These are phyloP conservation scores for Huntiella savannae DNA, from an alignment of 2,329 filamentous ascomycete genomes.

Conservation along the genomic window DNA sequence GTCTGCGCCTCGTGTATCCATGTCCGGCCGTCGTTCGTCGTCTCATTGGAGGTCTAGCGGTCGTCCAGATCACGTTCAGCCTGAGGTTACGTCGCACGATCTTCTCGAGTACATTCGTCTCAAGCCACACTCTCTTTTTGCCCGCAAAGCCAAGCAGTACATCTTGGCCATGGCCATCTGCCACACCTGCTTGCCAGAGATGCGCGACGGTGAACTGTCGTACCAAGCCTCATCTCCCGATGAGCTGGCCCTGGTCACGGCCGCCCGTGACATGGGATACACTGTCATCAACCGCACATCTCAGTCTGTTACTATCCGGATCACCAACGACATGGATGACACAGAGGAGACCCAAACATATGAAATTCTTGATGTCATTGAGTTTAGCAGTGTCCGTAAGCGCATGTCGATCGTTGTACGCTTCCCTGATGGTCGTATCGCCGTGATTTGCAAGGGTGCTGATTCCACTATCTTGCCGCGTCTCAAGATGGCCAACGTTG, in stretches of 20 bases:
- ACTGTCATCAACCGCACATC: constrained; percentile 56
- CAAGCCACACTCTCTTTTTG: constrained; percentile 58
- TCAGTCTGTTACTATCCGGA: constrained; percentile 40
- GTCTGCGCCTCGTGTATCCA: constrained; percentile 15
- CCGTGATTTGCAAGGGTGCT: constrained; percentile 76
- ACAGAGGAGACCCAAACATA: constrained; percentile 41
- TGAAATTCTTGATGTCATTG: constrained; percentile 68
- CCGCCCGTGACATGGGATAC: constrained; percentile 71
- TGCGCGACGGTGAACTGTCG: constrained; percentile 48
- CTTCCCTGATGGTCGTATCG: constrained; percentile 67
- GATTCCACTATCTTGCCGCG: constrained; percentile 68
- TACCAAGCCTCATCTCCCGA: constrained; percentile 85
- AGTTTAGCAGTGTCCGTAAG: constrained; percentile 78
- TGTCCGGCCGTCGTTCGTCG: constrained; percentile 24
- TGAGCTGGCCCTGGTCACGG: constrained; percentile 67
- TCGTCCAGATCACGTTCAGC: constrained; percentile 30
- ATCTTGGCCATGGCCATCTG: constrained; percentile 72
- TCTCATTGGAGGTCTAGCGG: constrained; percentile 31
- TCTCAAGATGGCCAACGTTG: constrained; percentile 52
- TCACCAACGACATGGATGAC: constrained; percentile 16
- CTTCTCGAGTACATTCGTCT: constrained; percentile 59
- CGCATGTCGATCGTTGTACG: constrained; percentile 78
- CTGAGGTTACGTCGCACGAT: constrained; percentile 47
- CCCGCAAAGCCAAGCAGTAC: constrained; percentile 62
- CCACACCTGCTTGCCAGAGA: constrained; percentile 77